A percentile compares a stretch with the other conserved stretches of the same genome.
Evolutionary conservation across 257 asterid genomes (phyloP).

Genomic region (Nicotiana noctiflora): DNA sequence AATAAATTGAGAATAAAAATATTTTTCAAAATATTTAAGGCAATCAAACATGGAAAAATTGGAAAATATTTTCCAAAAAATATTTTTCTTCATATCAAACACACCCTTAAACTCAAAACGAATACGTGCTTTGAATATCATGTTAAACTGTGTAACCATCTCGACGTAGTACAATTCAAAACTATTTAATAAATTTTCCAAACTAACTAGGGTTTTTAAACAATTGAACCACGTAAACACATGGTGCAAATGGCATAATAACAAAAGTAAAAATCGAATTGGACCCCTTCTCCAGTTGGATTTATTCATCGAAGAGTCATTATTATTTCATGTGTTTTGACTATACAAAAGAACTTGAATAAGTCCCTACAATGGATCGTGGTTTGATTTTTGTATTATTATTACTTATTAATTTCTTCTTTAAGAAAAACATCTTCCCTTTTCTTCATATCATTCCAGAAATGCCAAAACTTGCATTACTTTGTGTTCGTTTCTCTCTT

Average conservation of each 20-base stretch:
- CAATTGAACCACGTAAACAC: neutral
- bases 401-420: neutral
- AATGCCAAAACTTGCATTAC: neutral
- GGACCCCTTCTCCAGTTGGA: neutral
- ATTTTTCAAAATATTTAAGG: no score
- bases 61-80: no score
- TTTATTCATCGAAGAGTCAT: neutral
- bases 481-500: neutral
- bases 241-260: neutral
- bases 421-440: neutral
- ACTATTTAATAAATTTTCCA: neutral
- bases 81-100: no score
- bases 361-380: conserved; percentile 1
- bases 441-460: neutral
- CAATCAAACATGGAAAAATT: no score
- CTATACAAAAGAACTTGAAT: neutral
- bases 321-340: conserved; percentile 4
- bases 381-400: neutral
- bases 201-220: neutral
- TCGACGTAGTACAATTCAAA: neutral
- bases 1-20: no score
- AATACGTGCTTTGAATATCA: neutral
- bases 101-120: neutral
- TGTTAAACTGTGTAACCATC: neutral
- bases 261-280: neutral